These are phyloP conservation scores for Botrytis cinerea DNA, from an alignment of 2,329 filamentous ascomycete genomes.

Conservation along the genomic window DNA sequence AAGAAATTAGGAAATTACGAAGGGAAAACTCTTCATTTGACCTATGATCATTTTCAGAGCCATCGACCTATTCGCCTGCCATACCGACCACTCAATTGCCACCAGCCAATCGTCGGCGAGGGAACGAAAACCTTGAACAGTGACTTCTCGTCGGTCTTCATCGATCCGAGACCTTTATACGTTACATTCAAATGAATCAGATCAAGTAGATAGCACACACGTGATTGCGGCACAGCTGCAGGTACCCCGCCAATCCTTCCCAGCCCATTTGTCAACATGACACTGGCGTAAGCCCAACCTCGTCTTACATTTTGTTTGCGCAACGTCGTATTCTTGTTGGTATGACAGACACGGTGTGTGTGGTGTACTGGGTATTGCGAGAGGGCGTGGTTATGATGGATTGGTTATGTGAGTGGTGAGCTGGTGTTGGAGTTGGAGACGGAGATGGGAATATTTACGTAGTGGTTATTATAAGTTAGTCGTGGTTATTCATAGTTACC, in stretches of 20 bases:
- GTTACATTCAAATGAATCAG: neutral
- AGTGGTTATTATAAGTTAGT: neutral
- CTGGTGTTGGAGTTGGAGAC: neutral
- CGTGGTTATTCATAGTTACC: neutral
- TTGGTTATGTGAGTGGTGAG: neutral
- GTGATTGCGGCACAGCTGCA: constrained; percentile 7
- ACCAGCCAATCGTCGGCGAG: neutral
- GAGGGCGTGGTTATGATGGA: neutral
- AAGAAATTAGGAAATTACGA: neutral
- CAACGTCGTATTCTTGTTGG: neutral
- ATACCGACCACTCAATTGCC: neutral
- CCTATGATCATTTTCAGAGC: neutral
- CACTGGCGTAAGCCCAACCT: constrained; percentile 2
- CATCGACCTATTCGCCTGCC: neutral
- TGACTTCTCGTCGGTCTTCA: neutral
- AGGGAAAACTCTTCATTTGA: neutral
- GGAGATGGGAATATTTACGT: neutral
- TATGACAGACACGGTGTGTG: neutral
- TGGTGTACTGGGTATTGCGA: neutral
- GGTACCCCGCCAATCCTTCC: constrained; percentile 4
- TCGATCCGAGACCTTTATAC: neutral
- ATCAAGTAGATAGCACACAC: neutral
- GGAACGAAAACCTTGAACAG: neutral
- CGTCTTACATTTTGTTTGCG: neutral
- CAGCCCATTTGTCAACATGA: neutral